phyloP scores from a whole-genome alignment of 768 basidiomycete species.

The Leccinum rimulosum region DNA sequence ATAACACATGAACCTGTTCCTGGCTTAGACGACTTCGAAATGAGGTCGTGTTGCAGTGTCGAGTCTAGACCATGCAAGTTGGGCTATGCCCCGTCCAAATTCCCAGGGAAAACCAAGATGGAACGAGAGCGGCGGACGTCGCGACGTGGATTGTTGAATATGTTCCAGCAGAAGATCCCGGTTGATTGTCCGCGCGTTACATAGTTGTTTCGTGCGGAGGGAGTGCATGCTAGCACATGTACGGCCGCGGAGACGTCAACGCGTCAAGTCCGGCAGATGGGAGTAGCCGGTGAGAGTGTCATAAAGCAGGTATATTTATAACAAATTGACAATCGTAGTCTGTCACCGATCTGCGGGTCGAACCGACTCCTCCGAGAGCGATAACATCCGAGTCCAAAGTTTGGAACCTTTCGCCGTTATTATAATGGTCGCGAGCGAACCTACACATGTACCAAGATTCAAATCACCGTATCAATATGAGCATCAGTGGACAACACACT shows the following conservation, averaged over 20 bases:
- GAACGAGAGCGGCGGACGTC: not conserved
- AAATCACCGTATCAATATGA: not conserved
- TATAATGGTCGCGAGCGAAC: not conserved
- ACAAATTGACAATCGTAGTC: not conserved
- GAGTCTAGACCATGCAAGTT: not conserved
- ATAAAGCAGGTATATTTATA: not conserved
- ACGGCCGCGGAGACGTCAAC: not conserved
- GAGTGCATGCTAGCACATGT: not conserved
- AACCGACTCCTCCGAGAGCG: not conserved
- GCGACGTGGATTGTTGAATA: constrained; percentile 4
- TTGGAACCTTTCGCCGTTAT: not conserved
- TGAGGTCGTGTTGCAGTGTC: not conserved
- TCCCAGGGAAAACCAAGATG: not conserved
- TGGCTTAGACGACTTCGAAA: not conserved
- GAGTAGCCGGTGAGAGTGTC: not conserved
- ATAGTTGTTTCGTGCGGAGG: not conserved
- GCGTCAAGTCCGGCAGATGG: not conserved
- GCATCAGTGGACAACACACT: no score
- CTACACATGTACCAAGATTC: not conserved
- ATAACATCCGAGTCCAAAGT: not conserved
- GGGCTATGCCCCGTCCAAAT: not conserved
- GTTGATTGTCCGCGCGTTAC: not conserved
- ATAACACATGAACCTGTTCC: not conserved
- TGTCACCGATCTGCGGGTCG: not conserved
- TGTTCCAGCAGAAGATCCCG: not conserved